A percentile compares a stretch with the other conserved stretches of the same genome.
phyloP scores from a whole-genome alignment of 164 flowering plant genomes.

The Berberis vulgaris region DNA sequence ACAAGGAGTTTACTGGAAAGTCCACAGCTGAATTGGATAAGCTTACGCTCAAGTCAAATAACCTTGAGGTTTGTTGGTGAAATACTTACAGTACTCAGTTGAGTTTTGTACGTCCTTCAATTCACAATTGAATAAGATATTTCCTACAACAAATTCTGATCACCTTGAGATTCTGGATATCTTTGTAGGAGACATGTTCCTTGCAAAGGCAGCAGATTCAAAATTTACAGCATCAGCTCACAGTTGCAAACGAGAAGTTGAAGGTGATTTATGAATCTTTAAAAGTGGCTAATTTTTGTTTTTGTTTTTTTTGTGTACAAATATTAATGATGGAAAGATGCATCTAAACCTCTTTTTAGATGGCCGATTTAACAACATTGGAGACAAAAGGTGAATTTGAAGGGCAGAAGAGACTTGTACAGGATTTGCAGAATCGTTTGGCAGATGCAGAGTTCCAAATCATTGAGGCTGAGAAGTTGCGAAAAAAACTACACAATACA shows the following conservation, averaged over 20 bases:
- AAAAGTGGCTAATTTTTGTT: not conserved
- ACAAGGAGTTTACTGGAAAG: constrained; percentile 43
- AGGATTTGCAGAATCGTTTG: constrained; percentile 47
- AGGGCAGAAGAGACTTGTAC: constrained; percentile 39
- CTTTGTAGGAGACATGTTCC: constrained; percentile 48
- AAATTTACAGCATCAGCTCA: constrained; percentile 48
- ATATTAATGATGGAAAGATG: not conserved
- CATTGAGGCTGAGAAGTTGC: constrained; percentile 75
- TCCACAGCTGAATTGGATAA: constrained; percentile 38
- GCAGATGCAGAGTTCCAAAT: constrained; percentile 70
- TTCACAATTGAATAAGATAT: no score
- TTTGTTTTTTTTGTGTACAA: no score
- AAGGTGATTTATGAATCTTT: constrained; percentile 31
- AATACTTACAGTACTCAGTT: no score
- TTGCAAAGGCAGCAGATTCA: constrained; percentile 47
- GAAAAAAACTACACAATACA: constrained; percentile 85
- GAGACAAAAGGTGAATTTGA: constrained; percentile 55
- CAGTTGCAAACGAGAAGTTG: constrained; percentile 50
- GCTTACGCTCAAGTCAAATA: constrained; percentile 31
- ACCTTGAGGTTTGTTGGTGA: constrained; percentile 52
- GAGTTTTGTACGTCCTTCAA: no score
- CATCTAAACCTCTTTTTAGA: constrained; percentile 25
- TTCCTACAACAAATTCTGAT: no score
- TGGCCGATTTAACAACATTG: constrained; percentile 45
- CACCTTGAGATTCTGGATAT: not conserved